Conservation (phyloP, 2,329 filamentous ascomycete species). For the Didymella pinodella region DNA sequence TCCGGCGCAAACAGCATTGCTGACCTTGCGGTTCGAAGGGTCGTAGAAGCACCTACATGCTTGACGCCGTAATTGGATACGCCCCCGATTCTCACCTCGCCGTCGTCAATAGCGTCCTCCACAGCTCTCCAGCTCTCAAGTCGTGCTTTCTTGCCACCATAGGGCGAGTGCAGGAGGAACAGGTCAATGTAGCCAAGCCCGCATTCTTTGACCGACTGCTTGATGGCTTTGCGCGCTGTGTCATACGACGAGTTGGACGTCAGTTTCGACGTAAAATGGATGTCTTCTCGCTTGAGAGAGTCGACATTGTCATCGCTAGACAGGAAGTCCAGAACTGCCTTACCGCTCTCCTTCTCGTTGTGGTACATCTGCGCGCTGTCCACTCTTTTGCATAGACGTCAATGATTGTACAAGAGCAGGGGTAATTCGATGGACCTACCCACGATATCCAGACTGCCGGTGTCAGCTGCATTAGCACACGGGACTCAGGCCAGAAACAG, state of each 20-base stretch:
- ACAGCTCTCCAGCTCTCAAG: slow-evolving; percentile 78
- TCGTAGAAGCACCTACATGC: slow-evolving; percentile 62
- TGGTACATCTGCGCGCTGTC: slow-evolving; percentile 70
- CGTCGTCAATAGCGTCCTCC: slow-evolving; percentile 76
- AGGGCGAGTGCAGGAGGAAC: slow-evolving; percentile 81
- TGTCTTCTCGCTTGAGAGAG: slow-evolving; percentile 68
- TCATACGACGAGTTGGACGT: slow-evolving; percentile 73
- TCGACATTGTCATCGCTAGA: slow-evolving; percentile 56
- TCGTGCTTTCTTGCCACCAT: slow-evolving; percentile 73
- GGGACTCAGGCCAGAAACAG: slow-evolving; percentile 19
- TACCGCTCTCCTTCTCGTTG: slow-evolving; percentile 76
- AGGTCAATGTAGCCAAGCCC: slow-evolving; percentile 79
- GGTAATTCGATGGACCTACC: slow-evolving; percentile 37
- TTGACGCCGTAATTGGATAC: slow-evolving; percentile 81
- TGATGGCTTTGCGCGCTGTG: slow-evolving; percentile 71
- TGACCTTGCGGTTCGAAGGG: slow-evolving; percentile 1
- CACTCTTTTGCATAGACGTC: slow-evolving; percentile 49
- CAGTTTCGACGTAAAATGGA: slow-evolving; percentile 84
- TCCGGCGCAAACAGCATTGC: slow-evolving; percentile 13
- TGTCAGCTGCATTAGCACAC: slow-evolving; percentile 28
- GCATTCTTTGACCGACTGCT: slow-evolving; percentile 68
- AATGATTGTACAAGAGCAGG: slow-evolving; percentile 30
- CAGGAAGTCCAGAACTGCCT: slow-evolving; percentile 68
- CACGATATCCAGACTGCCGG: slow-evolving; percentile 57
- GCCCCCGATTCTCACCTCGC: slow-evolving; percentile 74